Base-by-base conservation (phyloP, 108 stramenopile species). In the Nitzschia palea region DNA sequence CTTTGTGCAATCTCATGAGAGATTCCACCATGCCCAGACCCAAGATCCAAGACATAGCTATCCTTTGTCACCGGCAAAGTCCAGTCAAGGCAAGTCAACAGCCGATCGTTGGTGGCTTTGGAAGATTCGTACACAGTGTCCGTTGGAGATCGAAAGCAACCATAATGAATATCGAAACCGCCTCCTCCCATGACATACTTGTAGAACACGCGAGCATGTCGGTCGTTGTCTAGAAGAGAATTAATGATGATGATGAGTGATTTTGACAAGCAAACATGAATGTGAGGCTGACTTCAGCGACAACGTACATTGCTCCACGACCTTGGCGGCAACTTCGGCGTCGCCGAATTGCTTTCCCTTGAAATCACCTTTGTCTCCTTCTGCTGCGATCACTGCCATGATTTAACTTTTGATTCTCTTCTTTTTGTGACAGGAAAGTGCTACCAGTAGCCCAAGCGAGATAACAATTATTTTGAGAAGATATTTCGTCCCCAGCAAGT, bases 21-120 rank as follows among this genome's bases (percentile, higher is more conserved):
- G 27, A 74, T 67, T 29, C 73, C 73, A 55, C 77, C 80, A 37
- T 77, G 73, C n/a, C 80, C 80, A 33, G 65, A 67, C 22, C 80
- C 80, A 20, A 81, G 67, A 67, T 81, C 80, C 15, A 74, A 48
- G 8, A 74, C 73, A 23, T 43, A 37, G 14, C 65, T 66, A 40
- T 74, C 73, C 35, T 74, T 67, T 26, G 73, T 74, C 9, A 74
- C 73, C 4, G 73, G 73, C 2, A 36, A 40, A 0, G 66, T 62
- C 73, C 73, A 74, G 51, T 74, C 73, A 25, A 74, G 58, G 37
- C 43, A 67, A 22, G 73, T 74, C 37, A 74, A 44, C 1, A 74
- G 60, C 15, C 73, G 57, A 3, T 74, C 66, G 29, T 74, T 74
- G 1, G 73, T 74, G n/a, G 59, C 65, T 65, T 74, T 74, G 33